Conservation (phyloP, 805 yeast species). For the Ogataea populi-albae region DNA sequence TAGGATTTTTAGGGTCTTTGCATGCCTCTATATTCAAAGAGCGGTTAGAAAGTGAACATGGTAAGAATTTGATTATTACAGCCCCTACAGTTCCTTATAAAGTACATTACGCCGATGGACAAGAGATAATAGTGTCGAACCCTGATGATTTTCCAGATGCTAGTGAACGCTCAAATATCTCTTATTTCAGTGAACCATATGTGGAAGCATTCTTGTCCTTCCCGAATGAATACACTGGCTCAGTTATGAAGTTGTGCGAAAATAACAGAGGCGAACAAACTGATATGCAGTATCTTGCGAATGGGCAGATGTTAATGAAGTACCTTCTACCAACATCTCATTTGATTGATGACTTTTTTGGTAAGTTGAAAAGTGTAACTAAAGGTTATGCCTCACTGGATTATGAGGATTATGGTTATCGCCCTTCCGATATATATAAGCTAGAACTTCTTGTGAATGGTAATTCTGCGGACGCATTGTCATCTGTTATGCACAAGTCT, state of each 20-base stretch:
- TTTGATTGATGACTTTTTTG: constrained; percentile 92
- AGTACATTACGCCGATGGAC: constrained; percentile 64
- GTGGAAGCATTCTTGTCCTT: constrained; percentile 89
- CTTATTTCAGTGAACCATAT: constrained; percentile 73
- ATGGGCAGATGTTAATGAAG: constrained; percentile 78
- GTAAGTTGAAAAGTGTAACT: constrained; percentile 84
- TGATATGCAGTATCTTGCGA: constrained; percentile 70
- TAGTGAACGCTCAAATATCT: constrained; percentile 37
- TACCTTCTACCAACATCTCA: constrained; percentile 85
- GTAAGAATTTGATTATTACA: constrained; percentile 86
- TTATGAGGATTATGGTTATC: constrained; percentile 91
- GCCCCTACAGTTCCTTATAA: constrained; percentile 96
- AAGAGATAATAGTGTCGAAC: constrained; percentile 67
- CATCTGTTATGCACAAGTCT: constrained; percentile 83
- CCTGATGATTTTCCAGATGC: constrained; percentile 90
- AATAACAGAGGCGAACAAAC: constrained; percentile 78
- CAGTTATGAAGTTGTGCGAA: constrained; percentile 83
- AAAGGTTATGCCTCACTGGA: constrained; percentile 93
- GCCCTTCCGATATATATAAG: constrained; percentile 75
- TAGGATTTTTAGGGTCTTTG: constrained; percentile 89
- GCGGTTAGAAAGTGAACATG: constrained; percentile 88
- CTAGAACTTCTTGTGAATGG: constrained; percentile 89
- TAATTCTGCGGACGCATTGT: constrained; percentile 83
- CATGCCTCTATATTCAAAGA: constrained; percentile 96
- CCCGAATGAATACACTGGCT: constrained; percentile 85